phyloP scores from a whole-genome alignment of 106 monocot species.

The Apostasia shenzhenica region DNA sequence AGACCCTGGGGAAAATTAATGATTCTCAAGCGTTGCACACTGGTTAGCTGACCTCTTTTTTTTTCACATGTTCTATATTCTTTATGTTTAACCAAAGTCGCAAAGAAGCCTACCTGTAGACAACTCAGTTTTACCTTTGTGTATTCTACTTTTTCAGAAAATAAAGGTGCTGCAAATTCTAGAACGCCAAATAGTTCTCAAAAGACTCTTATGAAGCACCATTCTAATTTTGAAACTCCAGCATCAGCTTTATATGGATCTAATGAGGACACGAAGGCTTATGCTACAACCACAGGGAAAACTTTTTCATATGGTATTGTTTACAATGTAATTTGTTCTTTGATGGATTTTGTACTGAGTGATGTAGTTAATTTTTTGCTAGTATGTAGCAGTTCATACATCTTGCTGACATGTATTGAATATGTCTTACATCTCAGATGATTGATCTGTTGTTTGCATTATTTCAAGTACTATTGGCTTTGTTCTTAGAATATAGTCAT shows the following conservation, averaged over 20 bases:
- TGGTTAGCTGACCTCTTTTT: conserved; percentile 23
- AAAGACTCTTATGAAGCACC: conserved; percentile 24
- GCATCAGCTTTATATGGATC: conserved; percentile 79
- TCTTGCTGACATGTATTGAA: too few relatives aligned
- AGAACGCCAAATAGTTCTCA: conserved; percentile 19
- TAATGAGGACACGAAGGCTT: conserved; percentile 27
- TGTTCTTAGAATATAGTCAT: too few relatives aligned
- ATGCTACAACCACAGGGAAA: conserved; percentile 6
- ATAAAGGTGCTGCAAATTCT: conserved; percentile 5
- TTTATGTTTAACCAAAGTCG: too few relatives aligned
- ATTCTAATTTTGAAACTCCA: conserved; percentile 80
- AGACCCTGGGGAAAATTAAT: conserved; percentile 43
- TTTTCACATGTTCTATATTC: neutral
- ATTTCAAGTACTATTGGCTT: too few relatives aligned
- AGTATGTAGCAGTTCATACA: too few relatives aligned
- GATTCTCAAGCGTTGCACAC: conserved; percentile 40
- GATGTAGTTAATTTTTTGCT: too few relatives aligned
- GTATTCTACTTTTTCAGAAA: conserved; percentile 3
- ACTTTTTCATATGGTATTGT: conserved; percentile 22
- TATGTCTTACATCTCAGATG: too few relatives aligned
- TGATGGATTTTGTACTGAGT: too few relatives aligned
- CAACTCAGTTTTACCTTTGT: neutral
- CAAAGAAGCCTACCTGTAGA: neutral
- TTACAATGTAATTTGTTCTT: neutral
- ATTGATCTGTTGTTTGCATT: too few relatives aligned